A percentile compares a stretch with the other conserved stretches of the same genome.
These are phyloP conservation scores for Pseudofabraea citricarpa DNA, from an alignment of 2,329 filamentous ascomycete species.

Conservation along the genomic window DNA sequence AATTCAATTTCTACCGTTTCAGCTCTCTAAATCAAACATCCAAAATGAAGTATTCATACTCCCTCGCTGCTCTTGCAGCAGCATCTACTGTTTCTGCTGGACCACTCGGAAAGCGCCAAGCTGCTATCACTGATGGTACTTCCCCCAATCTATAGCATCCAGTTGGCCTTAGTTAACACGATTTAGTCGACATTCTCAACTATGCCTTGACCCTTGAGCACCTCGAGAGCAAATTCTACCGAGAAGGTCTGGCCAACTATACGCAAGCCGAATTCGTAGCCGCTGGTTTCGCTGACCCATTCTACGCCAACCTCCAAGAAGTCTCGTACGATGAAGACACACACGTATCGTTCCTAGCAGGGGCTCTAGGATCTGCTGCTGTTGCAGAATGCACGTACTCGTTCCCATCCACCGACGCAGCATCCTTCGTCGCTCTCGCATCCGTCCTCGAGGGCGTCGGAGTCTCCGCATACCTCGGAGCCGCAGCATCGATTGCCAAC, in stretches of 20 bases:
- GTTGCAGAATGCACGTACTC: conserved; percentile 51
- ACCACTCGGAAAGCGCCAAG: conserved; percentile 8
- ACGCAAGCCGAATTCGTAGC: conserved; percentile 43
- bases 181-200: conserved; percentile 32
- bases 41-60: conserved; percentile 18
- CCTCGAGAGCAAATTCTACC: conserved; percentile 60
- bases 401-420: conserved; percentile 44
- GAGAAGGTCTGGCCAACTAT: conserved; percentile 52
- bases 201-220: conserved; percentile 48
- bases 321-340: conserved; percentile 50
- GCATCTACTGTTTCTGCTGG: conserved; percentile 10
- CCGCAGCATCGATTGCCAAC: conserved; percentile 51
- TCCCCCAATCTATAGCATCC: background rate
- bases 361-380: conserved; percentile 42
- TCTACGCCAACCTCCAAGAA: conserved; percentile 52
- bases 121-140: conserved; percentile 11
- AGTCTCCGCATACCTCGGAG: conserved; percentile 57
- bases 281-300: conserved; percentile 43
- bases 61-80: conserved; percentile 14
- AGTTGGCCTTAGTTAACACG: background rate
- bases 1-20: too few relatives aligned
- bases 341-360: conserved; percentile 52
- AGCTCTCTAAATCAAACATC: conserved; percentile 3
- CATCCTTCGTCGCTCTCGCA: conserved; percentile 46
- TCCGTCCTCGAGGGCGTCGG: conserved; percentile 53